Conservation (phyloP, 2,329 filamentous ascomycete genomes). For the Cladosporium phlei region DNA sequence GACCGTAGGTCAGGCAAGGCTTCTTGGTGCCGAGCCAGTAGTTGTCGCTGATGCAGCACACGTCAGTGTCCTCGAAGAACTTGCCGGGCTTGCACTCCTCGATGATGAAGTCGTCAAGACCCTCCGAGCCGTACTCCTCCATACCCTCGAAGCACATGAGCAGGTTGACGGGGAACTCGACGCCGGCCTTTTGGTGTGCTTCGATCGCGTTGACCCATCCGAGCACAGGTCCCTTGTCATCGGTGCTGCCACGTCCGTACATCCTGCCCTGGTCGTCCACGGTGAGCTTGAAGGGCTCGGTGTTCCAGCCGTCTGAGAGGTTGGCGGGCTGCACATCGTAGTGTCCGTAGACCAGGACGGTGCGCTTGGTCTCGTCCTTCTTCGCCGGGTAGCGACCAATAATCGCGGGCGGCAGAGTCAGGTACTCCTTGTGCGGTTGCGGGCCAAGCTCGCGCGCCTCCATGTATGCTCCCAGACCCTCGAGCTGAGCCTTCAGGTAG, state of each 20-base stretch:
- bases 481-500: slow-evolving; percentile 79
- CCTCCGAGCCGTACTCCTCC: slow-evolving; percentile 98
- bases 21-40: slow-evolving; percentile 99
- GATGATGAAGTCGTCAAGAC: slow-evolving; percentile 89
- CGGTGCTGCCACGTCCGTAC: slow-evolving; percentile 91
- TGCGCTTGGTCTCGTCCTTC: slow-evolving; percentile 85
- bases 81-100: slow-evolving; percentile 71
- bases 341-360: slow-evolving; percentile 94
- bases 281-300: slow-evolving; percentile 84
- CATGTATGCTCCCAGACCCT: slow-evolving; percentile 76
- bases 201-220: slow-evolving; percentile 98
- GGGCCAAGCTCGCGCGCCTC: slow-evolving; percentile 83
- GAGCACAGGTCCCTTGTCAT: slow-evolving; percentile 95
- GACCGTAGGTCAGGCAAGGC: slow-evolving; percentile 93
- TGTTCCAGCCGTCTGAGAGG: slow-evolving; percentile 91
- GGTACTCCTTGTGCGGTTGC: slow-evolving; percentile 83
- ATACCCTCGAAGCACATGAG: slow-evolving; percentile 99
- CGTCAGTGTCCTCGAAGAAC: slow-evolving; percentile 92
- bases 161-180: slow-evolving; percentile 95
- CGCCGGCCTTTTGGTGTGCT: slow-evolving; percentile 88
- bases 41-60: slow-evolving; percentile 98
- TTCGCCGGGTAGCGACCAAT: slow-evolving; percentile 75
- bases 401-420: slow-evolving; percentile 88
- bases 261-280: slow-evolving; percentile 89
- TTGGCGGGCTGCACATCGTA: slow-evolving; percentile 97